phyloP scores from a whole-genome alignment of 225 moss, liverwort and hornwort genomes.

The Physcomitrium patens region DNA sequence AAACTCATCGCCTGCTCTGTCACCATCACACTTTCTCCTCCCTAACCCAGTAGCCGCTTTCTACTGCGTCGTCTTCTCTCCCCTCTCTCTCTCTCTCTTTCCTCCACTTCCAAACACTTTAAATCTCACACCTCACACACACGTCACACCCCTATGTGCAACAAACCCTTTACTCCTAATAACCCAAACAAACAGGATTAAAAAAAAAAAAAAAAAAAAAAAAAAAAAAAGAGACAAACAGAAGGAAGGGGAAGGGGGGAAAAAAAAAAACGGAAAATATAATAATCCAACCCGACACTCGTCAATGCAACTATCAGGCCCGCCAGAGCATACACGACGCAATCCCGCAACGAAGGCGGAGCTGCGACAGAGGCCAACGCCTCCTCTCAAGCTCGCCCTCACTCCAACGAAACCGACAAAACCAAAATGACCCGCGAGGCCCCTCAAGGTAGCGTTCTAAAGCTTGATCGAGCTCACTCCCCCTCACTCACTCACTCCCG shows the following conservation, averaged over 20 bases:
- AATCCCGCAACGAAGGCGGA: conserved; percentile 36
- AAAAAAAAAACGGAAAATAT: no score
- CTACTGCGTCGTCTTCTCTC: no score
- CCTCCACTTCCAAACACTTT: conserved; percentile 20
- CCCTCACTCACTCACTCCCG: conserved; percentile 3
- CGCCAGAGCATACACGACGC: not conserved
- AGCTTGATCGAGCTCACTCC: not conserved
- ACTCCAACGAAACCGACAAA: not conserved
- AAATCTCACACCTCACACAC: conserved; percentile 50
- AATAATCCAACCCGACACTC: not conserved
- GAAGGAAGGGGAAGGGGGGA: no score
- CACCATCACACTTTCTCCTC: no score
- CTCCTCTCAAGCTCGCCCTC: not conserved
- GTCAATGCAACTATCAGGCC: conserved; percentile 24
- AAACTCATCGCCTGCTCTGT: no score
- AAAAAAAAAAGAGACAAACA: no score
- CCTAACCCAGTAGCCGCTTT: no score
- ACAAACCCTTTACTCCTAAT: conserved; percentile 32
- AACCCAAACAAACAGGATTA: not conserved
- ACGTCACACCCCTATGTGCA: conserved; percentile 46
- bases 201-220: no score
- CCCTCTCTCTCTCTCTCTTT: no score
- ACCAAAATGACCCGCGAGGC: no score
- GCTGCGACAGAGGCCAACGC: not conserved
- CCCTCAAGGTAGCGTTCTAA: no score